Evolutionary conservation across 495 filamentous ascomycete species (phyloP).

Genomic region (Umbilicaria muhlenbergii): DNA sequence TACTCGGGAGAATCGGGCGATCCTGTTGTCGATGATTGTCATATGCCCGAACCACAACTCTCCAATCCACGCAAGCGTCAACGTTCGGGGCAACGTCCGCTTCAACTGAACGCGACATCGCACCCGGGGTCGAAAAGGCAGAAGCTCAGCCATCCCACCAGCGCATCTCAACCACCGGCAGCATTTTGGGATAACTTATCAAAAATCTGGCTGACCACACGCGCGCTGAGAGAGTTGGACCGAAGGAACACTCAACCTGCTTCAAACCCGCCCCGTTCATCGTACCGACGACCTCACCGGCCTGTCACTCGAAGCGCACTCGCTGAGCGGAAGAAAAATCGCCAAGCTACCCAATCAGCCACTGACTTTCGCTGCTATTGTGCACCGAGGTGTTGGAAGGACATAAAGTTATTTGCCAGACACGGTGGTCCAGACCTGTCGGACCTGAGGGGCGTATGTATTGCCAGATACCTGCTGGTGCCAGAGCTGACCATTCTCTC

Average conservation of each 20-base stretch:
- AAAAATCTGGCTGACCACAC: conserved; percentile 16
- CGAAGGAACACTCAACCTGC: conserved; percentile 13
- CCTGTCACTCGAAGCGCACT: conserved; percentile 10
- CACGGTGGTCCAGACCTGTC: conserved; percentile 14
- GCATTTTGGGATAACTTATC: conserved; percentile 18
- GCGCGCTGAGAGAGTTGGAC: conserved; percentile 15
- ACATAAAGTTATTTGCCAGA: conserved; percentile 13
- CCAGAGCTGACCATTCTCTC: not conserved
- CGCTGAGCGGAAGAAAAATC: conserved; percentile 9
- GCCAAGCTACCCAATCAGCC: not conserved
- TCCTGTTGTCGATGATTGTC: no score
- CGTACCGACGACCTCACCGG: conserved; percentile 5
- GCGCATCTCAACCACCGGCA: conserved; percentile 7
- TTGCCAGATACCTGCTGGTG: not conserved
- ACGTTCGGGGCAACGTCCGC: no score
- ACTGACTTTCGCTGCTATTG: conserved; percentile 7
- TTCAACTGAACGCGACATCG: no score
- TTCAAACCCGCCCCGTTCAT: conserved; percentile 1
- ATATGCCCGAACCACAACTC: no score
- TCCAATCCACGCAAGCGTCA: no score
- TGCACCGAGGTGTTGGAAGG: conserved; percentile 3
- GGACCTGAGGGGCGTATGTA: conserved; percentile 10
- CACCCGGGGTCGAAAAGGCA: conserved; percentile 3
- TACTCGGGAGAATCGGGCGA: no score
- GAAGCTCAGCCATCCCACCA: conserved; percentile 10